Conservation (phyloP, 768 basidiomycete genomes). For the Kwoniella botswanensis region DNA sequence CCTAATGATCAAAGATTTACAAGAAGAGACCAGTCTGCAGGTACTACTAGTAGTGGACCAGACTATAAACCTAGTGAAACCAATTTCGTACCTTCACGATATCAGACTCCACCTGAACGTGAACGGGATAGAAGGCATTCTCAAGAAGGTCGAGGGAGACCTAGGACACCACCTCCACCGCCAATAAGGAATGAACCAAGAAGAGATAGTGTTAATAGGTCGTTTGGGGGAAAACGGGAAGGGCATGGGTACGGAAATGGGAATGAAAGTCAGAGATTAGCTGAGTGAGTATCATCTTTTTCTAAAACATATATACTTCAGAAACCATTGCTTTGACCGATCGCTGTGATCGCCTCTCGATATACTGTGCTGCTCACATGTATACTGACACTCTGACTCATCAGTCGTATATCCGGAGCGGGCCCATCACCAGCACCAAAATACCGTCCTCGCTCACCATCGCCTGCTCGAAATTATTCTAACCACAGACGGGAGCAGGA, state of each 20-base stretch:
- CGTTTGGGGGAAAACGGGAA: neutral
- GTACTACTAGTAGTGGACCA: neutral
- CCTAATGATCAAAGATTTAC: slow-evolving; percentile 15
- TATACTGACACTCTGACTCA: neutral
- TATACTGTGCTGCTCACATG: neutral
- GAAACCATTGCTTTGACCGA: neutral
- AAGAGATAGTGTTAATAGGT: neutral
- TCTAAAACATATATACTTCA: too few species aligned
- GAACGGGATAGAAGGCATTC: neutral
- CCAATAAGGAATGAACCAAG: neutral
- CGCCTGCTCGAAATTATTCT: slow-evolving; percentile 1
- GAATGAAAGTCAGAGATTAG: slow-evolving; percentile 1
- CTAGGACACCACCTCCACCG: neutral
- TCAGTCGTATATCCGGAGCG: slow-evolving; percentile 10
- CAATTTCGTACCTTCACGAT: slow-evolving; percentile 9
- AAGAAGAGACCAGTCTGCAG: neutral
- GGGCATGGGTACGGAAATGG: neutral
- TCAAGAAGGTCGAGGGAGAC: neutral
- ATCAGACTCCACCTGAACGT: neutral
- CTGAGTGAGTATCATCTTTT: slow-evolving; percentile 11
- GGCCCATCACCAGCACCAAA: neutral
- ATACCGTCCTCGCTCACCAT: slow-evolving; percentile 12
- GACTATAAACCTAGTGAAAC: slow-evolving; percentile 6
- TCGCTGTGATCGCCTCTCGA: too few species aligned
- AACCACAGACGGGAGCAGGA: neutral